A percentile compares a stretch with the other conserved stretches of the same genome.
phyloP scores from a whole-genome alignment of 345 rosid species.

The Citrus maxima region DNA sequence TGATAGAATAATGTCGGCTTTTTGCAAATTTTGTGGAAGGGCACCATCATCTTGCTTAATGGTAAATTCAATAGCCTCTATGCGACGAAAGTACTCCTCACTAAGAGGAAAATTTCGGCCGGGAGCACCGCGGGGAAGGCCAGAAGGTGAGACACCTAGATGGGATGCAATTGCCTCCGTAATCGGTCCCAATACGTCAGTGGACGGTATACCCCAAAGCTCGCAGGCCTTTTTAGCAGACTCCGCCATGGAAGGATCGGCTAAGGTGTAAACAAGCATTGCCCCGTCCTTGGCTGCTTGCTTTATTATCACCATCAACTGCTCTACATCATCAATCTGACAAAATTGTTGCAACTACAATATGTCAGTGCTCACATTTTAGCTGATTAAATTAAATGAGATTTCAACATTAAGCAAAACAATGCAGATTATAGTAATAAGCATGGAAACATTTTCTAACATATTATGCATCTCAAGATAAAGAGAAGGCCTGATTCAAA shows the following conservation, averaged over 20 bases:
- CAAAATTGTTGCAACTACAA: not conserved
- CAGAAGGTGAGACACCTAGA: constrained; percentile 78
- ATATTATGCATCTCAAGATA: not conserved
- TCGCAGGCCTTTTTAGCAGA: constrained; percentile 66
- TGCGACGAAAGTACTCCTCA: constrained; percentile 65
- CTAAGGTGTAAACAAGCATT: constrained; percentile 65
- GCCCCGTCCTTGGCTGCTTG: constrained; percentile 92
- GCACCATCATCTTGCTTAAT: constrained; percentile 92
- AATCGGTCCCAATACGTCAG: constrained; percentile 81
- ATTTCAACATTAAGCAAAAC: not conserved
- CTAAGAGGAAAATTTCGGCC: constrained; percentile 47
- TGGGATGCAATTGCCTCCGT: constrained; percentile 79
- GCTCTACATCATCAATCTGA: constrained; percentile 74
- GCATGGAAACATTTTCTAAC: not conserved
- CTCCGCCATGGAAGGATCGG: constrained; percentile 76
- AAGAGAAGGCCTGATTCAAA: not conserved
- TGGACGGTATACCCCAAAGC: constrained; percentile 64
- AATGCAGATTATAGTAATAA: not conserved
- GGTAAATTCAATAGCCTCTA: constrained; percentile 85
- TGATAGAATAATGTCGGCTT: constrained; percentile 68
- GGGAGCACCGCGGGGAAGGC: constrained; percentile 75
- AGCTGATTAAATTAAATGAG: not conserved
- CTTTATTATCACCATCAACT: constrained; percentile 62
- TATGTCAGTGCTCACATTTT: not conserved
- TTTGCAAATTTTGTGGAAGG: constrained; percentile 63